A percentile compares a stretch with the other conserved stretches of the same genome.
phyloP scores from a whole-genome alignment of 768 basidiomycete genomes.

The Mycena capillaripes region DNA sequence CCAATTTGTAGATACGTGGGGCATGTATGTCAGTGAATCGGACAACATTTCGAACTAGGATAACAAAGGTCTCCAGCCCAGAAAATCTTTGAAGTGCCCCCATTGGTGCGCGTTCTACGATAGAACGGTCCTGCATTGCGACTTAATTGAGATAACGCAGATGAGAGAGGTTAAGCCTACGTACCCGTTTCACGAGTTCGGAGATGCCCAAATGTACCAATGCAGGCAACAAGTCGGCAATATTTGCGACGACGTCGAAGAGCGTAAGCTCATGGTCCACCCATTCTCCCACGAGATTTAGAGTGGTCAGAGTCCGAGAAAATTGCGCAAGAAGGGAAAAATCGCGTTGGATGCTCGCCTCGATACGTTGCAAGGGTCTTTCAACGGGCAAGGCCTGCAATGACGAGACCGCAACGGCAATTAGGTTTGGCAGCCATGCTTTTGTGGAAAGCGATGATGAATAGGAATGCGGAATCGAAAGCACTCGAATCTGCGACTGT shows the following conservation, averaged over 20 bases:
- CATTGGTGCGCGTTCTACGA: neutral
- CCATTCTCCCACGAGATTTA: conserved; percentile 2
- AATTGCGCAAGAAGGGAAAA: neutral
- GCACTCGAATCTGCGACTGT: conserved; percentile 22
- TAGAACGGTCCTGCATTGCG: neutral
- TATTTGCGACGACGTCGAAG: neutral
- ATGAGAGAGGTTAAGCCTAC: neutral
- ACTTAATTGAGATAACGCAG: neutral
- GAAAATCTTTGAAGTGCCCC: neutral
- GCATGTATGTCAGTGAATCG: neutral
- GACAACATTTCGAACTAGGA: neutral
- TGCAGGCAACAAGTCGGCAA: neutral
- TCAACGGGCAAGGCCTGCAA: neutral
- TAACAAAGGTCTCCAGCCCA: conserved; percentile 5
- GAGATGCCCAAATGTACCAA: conserved; percentile 7
- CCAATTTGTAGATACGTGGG: neutral
- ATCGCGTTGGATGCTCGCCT: neutral
- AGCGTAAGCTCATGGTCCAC: neutral
- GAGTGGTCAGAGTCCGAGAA: conserved; percentile 4
- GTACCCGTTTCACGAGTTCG: neutral
- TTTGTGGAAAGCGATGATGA: neutral
- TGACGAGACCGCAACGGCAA: neutral
- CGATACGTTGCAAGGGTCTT: conserved; percentile 14
- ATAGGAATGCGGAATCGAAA: neutral
- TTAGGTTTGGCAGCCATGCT: neutral